Base-by-base conservation (phyloP, 2,329 filamentous ascomycete genomes). In the Aureobasidium namibiae region DNA sequence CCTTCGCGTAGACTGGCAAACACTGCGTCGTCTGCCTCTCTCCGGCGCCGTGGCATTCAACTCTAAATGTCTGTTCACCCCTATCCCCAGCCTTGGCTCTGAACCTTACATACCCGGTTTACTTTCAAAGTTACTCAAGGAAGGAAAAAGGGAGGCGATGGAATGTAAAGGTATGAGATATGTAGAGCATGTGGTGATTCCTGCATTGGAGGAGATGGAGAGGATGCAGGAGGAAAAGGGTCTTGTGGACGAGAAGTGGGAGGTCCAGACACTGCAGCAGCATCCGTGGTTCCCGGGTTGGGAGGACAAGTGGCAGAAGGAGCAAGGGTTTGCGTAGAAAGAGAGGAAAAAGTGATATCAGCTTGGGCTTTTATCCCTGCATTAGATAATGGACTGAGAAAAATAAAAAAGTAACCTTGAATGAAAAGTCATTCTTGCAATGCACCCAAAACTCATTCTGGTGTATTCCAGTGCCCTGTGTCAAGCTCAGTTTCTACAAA, bases 1-100 rank as follows among this genome's bases (percentile, higher is more conserved):
- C 62, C 75, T 95, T 1, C 82, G 90, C 4, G 89, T 94, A 1
- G 90, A 95, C 70, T 95, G 90, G 89, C 91, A 95, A 72, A 95
- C 90, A 0, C 75, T 95, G 4, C 83, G 90, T 1, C 82, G 90
- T 3, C 74, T 95, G 0, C 90, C 90, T 0, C 76, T 95, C 0
- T 90, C 87, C 0, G 89, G 82, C 0, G 86, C 81, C 0, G 76
- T 95, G 1, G 82, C 90, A 0, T 95, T 95, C 76, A 95, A 94
- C 71, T 95, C 92, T 81, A 95, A 92, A 68, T 89, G 87, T 0
- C 72, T 94, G 0, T 95, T 95, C 72, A 94, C 89, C 0, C 87
- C 88, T 0, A 70, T 95, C n/a, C n/a, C n/a, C n/a, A n/a, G n/a
- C n/a, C n/a, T n/a, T n/a, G n/a, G n/a, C n/a, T n/a, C n/a, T n/a